These are phyloP conservation scores for Solanum chmielewskii DNA, from an alignment of 257 asterid species.

Conservation along the genomic window DNA sequence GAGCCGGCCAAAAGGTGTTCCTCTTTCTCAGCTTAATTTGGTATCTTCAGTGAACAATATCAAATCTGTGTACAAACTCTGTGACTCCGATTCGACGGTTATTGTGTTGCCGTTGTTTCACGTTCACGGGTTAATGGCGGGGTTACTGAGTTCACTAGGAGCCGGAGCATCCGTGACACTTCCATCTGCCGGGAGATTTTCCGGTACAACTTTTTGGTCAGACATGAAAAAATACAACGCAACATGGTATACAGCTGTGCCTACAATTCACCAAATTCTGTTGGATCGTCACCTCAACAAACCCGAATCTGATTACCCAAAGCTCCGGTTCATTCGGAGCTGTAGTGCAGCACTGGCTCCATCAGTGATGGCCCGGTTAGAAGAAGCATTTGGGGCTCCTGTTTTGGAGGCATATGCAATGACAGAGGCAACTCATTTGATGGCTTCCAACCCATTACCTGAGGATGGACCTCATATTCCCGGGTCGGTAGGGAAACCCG, in stretches of 20 bases:
- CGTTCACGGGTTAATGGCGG: slow-evolving; percentile 89
- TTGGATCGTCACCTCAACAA: slow-evolving; percentile 61
- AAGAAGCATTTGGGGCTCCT: slow-evolving; percentile 79
- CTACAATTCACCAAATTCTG: slow-evolving; percentile 89
- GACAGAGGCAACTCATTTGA: slow-evolving; percentile 90
- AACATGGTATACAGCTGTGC: slow-evolving; percentile 98
- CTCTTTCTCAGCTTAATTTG: slow-evolving; percentile 69
- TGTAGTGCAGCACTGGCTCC: slow-evolving; percentile 98
- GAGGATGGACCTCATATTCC: slow-evolving; percentile 70
- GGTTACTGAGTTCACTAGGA: slow-evolving; percentile 69
- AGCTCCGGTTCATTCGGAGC: slow-evolving; percentile 89
- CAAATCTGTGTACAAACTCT: slow-evolving; percentile 56
- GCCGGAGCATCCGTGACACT: slow-evolving; percentile 86
- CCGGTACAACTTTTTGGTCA: slow-evolving; percentile 90
- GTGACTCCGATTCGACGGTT: slow-evolving; percentile 73
- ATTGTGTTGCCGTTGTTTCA: slow-evolving; percentile 88
- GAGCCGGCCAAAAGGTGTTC: slow-evolving; percentile 96
- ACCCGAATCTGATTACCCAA: slow-evolving; percentile 66
- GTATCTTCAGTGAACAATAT: slow-evolving; percentile 69
- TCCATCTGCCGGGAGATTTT: slow-evolving; percentile 88
- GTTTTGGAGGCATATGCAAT: slow-evolving; percentile 90
- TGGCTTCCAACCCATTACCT: slow-evolving; percentile 81
- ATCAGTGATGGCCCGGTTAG: slow-evolving; percentile 57
- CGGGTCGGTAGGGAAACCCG: slow-evolving; percentile 83
- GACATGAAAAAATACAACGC: slow-evolving; percentile 71